Conservation (phyloP, 805 yeast genomes). For the Metschnikowia dekortorum region DNA sequence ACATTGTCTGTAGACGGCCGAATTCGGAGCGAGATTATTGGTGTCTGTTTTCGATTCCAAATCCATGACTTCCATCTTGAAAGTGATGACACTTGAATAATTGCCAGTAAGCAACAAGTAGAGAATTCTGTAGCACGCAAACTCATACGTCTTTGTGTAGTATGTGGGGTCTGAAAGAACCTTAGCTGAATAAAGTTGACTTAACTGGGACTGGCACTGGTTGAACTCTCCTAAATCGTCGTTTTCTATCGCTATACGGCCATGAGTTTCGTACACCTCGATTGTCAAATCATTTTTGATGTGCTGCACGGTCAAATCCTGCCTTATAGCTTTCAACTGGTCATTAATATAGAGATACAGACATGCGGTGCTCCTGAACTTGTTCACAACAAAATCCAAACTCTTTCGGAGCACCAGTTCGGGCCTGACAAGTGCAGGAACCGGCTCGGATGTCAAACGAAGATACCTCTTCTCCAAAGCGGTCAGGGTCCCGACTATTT, state of each 20-base stretch:
- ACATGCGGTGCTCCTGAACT: constrained; percentile 43
- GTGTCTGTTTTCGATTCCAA: constrained; percentile 3
- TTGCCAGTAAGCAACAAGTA: constrained; percentile 75
- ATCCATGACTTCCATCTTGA: constrained; percentile 18
- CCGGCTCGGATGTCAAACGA: constrained; percentile 87
- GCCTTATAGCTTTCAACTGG: constrained; percentile 89
- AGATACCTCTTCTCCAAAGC: constrained; percentile 73
- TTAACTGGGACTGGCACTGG: constrained; percentile 85
- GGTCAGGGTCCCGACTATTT: constrained; percentile 58
- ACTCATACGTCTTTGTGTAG: constrained; percentile 41
- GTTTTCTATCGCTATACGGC: constrained; percentile 77
- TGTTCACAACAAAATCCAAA: constrained; percentile 47
- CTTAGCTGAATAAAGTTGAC: constrained; percentile 47
- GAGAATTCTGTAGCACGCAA: constrained; percentile 65
- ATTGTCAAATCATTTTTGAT: constrained; percentile 74
- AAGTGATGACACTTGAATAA: constrained; percentile 47
- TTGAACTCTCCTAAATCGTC: constrained; percentile 90
- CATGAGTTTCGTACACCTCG: constrained; percentile 78
- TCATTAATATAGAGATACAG: constrained; percentile 77
- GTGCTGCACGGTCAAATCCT: constrained; percentile 89
- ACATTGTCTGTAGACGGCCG: constrained; percentile 3
- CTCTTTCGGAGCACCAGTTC: constrained; percentile 55
- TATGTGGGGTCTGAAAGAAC: constrained; percentile 19
- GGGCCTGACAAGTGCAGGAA: constrained; percentile 81
- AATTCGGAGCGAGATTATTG: neutral